Evolutionary conservation across 176 grass and related monocot genomes (phyloP), one percentile per base, ranked within the genome.

Genomic region (Juncus inflexus): DNA sequence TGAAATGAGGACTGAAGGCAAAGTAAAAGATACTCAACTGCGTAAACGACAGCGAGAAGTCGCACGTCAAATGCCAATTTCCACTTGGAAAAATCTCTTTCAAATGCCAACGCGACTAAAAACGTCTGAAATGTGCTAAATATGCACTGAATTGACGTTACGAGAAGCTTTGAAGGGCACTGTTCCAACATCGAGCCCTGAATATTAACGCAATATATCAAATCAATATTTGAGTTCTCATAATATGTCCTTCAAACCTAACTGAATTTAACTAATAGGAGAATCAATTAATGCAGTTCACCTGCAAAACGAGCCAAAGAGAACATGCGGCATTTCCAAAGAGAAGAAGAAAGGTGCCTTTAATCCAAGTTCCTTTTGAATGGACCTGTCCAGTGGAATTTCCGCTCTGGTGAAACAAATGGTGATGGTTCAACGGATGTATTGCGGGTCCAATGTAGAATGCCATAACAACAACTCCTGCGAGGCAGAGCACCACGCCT

Each of bases 281-380:
- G 54, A 40, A 12, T 8, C 9, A 49, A 40, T 3, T 35, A 36
- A 41, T 36, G 19, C 19, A 42, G 56, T 69, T 14, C 8, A 83
- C 80, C 80, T 95, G 86, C 7, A 86, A 51, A 6, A 95, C 80
- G 66, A 95, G 66, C 86, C 83, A 95, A 28, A 95, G 6, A 3
- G 83, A 80, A 73, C 77, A 95, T 3, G 74, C 63, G 10, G 64
- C 37, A 50, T 80, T 86, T 9, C 76, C 60, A n/a, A 83, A 58
- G n/a, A 95, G 58, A 40, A 95, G 64, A 3, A 95, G 55, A 28
- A 95, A 89, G 1, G 80, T 76, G 9, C 86, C 86, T 64, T 66
- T 78, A 47, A 95, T 69, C 90, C 85, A 95, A 3, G 52, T 54
- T 52, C 28, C 65, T 55, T 64, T 70, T 0, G 61, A 66, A 13